Base-by-base conservation (phyloP, 2,329 filamentous ascomycete genomes). In the Biscogniauxia marginata region DNA sequence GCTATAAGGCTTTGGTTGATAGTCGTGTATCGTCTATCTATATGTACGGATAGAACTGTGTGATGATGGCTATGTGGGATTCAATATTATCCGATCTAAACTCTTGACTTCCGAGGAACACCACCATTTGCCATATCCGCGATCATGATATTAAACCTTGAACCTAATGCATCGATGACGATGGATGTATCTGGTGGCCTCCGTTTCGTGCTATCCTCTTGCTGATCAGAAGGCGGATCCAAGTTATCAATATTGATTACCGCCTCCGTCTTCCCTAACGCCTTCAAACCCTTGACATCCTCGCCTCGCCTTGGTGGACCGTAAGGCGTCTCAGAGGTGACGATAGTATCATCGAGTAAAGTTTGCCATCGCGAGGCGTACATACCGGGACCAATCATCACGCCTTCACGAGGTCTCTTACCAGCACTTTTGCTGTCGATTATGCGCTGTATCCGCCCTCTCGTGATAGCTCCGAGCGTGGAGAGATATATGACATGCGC, bases 351-450 rank as follows among this genome's bases (percentile, higher is more conserved):
- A 67, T 92, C 86, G 3, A 93, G 76, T 6, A 92, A 75, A 0
- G 82, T 76, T 68, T 91, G 87, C 89, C 90, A 93, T 50, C 85
- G 81, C 1, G 83, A 79, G 21, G 92, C 80, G 67, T 89, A 93
- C 48, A 88, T 83, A 1, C 90, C 90, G 0, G 90, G 89, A 0
- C 88, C 89, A 21, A 78, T 79, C 52, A 81, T 80, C 34, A 75
- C 59, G 5, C 56, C 51, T 3, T 43, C 48, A 5, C 21, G 46
- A 9, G 43, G 24, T 30, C 51, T 46, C 47, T 54, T 51, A 44
- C 55, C 50, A 18, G 60, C 45, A 50, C 62, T 30, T 52, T 54
- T 59, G 1, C 66, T 66, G 53, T 78, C 76, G 46, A 90, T 76
- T 21, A 91, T 79, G 1, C 73, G 71, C 52, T 84, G 80, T 57